Conservation (phyloP, 2,329 filamentous ascomycete genomes). For the Elsinoe batatas region DNA sequence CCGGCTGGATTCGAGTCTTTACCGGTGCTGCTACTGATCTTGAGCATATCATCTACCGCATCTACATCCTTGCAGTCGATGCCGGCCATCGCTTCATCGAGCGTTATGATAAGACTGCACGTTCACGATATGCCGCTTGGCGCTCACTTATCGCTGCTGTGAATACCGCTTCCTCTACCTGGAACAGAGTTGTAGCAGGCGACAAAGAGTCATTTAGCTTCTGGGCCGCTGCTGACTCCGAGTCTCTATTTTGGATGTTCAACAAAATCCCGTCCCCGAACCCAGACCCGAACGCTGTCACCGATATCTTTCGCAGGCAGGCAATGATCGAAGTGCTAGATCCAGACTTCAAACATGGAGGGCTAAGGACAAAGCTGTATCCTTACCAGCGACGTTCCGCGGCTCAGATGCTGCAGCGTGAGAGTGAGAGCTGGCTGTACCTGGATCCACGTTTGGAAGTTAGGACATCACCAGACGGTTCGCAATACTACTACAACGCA, state of each 20-base stretch:
- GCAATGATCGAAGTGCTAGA: conserved; percentile 49
- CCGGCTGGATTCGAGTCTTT: conserved; percentile 20
- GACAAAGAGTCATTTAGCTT: conserved; percentile 27
- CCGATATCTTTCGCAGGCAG: conserved; percentile 42
- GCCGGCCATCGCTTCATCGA: conserved; percentile 45
- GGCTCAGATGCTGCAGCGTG: conserved; percentile 74
- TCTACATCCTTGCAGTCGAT: conserved; percentile 60
- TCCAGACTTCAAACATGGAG: conserved; percentile 38
- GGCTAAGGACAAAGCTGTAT: conserved; percentile 58
- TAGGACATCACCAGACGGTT: conserved; percentile 50
- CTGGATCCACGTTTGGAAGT: conserved; percentile 64
- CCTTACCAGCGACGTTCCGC: conserved; percentile 72
- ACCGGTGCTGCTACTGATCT: not conserved
- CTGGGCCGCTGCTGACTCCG: conserved; percentile 34
- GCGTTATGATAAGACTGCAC: conserved; percentile 35
- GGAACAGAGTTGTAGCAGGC: conserved; percentile 40
- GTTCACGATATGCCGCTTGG: conserved; percentile 30
- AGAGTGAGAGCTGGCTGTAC: conserved; percentile 52
- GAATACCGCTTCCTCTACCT: conserved; percentile 47
- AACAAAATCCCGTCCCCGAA: conserved; percentile 61
- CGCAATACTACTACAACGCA: conserved; percentile 59
- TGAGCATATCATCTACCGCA: conserved; percentile 28
- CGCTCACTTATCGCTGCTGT: conserved; percentile 41
- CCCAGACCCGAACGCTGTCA: conserved; percentile 43
- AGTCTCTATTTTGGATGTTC: conserved; percentile 60